Evolutionary conservation across 352 stramenopile species (phyloP), one percentile per base, ranked within the genome.

Genomic region (Thraustochytrium sp.): DNA sequence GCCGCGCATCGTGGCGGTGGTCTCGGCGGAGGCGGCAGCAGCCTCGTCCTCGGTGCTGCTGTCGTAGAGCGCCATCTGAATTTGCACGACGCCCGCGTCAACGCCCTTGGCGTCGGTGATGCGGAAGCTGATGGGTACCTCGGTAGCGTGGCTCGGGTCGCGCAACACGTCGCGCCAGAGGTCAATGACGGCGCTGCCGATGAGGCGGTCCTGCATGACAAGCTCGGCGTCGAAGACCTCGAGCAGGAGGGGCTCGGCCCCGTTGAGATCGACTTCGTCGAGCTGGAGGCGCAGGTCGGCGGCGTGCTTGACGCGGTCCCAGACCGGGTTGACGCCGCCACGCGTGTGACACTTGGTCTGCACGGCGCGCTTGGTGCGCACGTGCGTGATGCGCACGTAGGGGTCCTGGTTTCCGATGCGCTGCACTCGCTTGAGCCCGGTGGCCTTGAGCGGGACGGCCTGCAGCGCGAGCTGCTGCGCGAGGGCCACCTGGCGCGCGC

Each of bases 41-140:
- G 31, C 4, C 51, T 72, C 34, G 5, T 80, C 46, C 21, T 63
- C 11, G 34, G 5, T 34, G 3, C 4, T 54, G 63, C 34, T 21
- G 23, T 48, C 44, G 26, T 38, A 80, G 3, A 80, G 34, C 76
- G 31, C 11, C 8, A 75, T 13, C 34, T 72, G 13, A 16, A 80
- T 80, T 26, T 80, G 68, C 51, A 80, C 0, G 11, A 80, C 8
- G 13, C 68, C 68, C 2, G 68, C 68, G n/a, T 80, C 68, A 21
- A 11, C n/a, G 4, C 51, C 68, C n/a, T 80, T 61, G 18, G 34
- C n/a, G 31, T 31, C 13, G 18, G 11, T 2, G 8, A 80, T 18
- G 8, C 46, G 68, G 18, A 80, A 40, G 42, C 68, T 80, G 23
- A 80, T 42, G 18, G 68, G 48, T 8, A 51, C 51, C 8, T 80